Evolutionary conservation across 225 moss, liverwort and hornwort species (phyloP), one percentile per base, ranked within the genome.

Genomic region (Polytrichum formosum): DNA sequence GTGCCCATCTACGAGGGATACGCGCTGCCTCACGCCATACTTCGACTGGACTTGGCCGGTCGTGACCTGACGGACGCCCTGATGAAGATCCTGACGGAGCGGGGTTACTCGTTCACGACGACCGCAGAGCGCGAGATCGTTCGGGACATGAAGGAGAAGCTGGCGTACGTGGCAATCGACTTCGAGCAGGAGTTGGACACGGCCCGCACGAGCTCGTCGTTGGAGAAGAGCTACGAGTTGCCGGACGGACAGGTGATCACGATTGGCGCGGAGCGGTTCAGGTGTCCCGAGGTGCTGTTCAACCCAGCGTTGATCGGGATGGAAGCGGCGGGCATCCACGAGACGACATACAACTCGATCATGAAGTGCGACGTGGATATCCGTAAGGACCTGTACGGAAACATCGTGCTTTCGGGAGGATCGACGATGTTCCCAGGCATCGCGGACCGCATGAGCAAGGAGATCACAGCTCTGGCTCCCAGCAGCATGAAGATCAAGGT

Each of bases 341-440:
- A 97, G 91, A 97, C 94, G 0, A 94, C 96, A 0, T 97, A 97
- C 53, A 97, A 97, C 65, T 97, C 96, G 26, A 97, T 97, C 78
- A 94, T 97, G 96, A 97, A 97, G 90, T 97, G 96, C 61, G 96
- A 97, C 53, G 96, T 97, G 55, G 96, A 97, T 71, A 97, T 97
- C 23, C 87, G 96, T 67, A 97, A 97, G 83, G 96, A 97, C 27
- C 67, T 97, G 73, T 97, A 94, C 53, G 94, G 94, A 20, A 97
- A 97, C 78, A 92, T 97, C 21, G 96, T 97, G 23, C 70, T 90
- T 69, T 78, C 80, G 16, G 87, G 87, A 66, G 90, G 90, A 5
- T 87, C 90, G 5, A 90, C 90, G 8, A 90, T 90, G 90, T 90
- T 90, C 56, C 87, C 90, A 0, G 90, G 90, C 22, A 90, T 90